phyloP scores from a whole-genome alignment of 495 filamentous ascomycete species.

The Hyaloscypha bicolor region DNA sequence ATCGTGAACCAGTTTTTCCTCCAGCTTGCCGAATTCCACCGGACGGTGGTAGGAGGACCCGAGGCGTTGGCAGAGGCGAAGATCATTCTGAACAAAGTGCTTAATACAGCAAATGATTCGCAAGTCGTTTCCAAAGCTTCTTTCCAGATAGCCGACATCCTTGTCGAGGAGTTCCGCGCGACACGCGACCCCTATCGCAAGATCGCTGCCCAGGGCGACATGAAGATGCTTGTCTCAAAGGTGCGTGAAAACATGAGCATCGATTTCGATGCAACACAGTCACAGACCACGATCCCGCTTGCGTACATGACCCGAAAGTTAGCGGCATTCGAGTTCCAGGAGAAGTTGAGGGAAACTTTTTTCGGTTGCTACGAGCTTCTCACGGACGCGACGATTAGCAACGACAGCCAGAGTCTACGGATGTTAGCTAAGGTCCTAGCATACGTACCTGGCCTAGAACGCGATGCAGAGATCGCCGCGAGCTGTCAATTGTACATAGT shows the following conservation, averaged over 20 bases:
- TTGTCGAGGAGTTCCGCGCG: neutral
- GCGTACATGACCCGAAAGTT: neutral
- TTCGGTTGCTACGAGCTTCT: neutral
- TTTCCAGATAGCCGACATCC: neutral
- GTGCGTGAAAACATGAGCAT: neutral
- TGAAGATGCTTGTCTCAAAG: neutral
- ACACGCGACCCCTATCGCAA: neutral
- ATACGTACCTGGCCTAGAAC: neutral
- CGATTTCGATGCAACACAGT: neutral
- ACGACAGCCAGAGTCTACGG: neutral
- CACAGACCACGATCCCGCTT: neutral
- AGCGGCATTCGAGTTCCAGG: neutral
- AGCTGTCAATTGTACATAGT: neutral
- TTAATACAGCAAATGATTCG: neutral
- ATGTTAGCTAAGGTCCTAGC: neutral
- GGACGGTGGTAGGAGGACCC: neutral
- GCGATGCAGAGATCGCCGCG: neutral
- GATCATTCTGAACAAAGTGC: neutral
- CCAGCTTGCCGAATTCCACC: conserved; percentile 1
- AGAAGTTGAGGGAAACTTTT: neutral
- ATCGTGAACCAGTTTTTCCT: neutral
- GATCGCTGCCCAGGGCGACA: neutral
- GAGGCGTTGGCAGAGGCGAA: neutral
- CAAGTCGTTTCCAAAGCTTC: neutral
- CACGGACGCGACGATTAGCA: neutral